Evolutionary conservation across 768 basidiomycete species (phyloP), one percentile per base, ranked within the genome.

Genomic region (Leucocoprinus birnbaumii): DNA sequence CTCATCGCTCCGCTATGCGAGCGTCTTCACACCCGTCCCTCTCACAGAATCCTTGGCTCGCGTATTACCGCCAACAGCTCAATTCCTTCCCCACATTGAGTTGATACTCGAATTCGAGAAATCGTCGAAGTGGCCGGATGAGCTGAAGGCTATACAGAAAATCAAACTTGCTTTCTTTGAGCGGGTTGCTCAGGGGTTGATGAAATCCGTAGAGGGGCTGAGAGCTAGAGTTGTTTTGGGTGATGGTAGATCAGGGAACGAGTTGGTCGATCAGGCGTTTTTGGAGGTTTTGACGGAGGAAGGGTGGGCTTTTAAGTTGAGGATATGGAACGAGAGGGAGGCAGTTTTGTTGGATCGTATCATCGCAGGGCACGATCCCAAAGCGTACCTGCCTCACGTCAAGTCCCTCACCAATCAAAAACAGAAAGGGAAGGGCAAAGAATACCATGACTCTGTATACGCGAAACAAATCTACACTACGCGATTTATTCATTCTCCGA

Each of bases 111-210:
- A 95, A 67, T 97, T 98, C 62, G 96, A 98, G 66, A 89, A 87
- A 58, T 96, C 94, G 0, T 85, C 87, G 0, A 82, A 83, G 58
- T 99, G 97, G 97, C 96, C 97, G 0, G 95, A 98, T 63, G 94
- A 98, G 60, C 78, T 98, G 3, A 79, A 76, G 16, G 94, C 94
- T 0, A 89, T 98, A 45, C 96, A 97, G 67, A 92, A 92, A 59
- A 87, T 94, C 69, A 98, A 98, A 68, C 74, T 96, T 1, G 96
- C 95, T 0, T 89, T 98, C 66, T 83, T 98, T 58, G 91, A 94
- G 64, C 82, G 84, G 38, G 76, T 98, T 6, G 92, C 88, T 1
- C 73, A 76, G 18, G 75, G 78, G 1, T 74, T 97, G 45, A 83
- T 84, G 80, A 66, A 69, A 9, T 63, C 74, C 1, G 70, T 79